phyloP scores from a whole-genome alignment of 345 rosid genomes.

The Xanthoceras sorbifolium region DNA sequence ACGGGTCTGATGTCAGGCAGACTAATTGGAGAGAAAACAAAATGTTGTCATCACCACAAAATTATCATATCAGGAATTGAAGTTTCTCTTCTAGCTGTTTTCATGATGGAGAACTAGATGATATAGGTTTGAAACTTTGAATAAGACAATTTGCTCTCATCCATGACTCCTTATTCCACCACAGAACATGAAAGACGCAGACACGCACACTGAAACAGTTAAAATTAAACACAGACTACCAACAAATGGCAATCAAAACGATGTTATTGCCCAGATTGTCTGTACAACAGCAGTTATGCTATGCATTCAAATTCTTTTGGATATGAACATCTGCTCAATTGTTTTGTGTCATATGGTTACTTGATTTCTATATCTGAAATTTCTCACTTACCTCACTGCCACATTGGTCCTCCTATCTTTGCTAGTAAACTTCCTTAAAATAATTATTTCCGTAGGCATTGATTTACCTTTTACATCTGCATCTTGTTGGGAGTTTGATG shows the following conservation, averaged over 20 bases:
- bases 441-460: not conserved
- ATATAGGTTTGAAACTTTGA: not conserved
- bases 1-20: not conserved
- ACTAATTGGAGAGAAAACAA: not conserved
- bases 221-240: not conserved
- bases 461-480: conserved; percentile 53
- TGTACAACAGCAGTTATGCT: not conserved
- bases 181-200: not conserved
- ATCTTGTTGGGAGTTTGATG: conserved; percentile 31
- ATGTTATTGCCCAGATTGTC: not conserved
- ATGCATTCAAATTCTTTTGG: not conserved
- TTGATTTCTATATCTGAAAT: not conserved
- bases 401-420: not conserved
- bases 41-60: not conserved
- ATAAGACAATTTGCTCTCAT: not conserved
- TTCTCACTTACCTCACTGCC: not conserved
- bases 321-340: not conserved
- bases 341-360: not conserved
- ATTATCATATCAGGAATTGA: conserved; percentile 7
- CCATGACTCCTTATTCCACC: not conserved
- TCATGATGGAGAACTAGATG: not conserved
- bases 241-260: not conserved
- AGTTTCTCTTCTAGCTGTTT: not conserved
- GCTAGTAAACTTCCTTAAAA: not conserved
- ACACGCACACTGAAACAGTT: not conserved